Evolutionary conservation across 2,329 filamentous ascomycete species (phyloP).

Genomic region (Dryadomyces quercivorus): DNA sequence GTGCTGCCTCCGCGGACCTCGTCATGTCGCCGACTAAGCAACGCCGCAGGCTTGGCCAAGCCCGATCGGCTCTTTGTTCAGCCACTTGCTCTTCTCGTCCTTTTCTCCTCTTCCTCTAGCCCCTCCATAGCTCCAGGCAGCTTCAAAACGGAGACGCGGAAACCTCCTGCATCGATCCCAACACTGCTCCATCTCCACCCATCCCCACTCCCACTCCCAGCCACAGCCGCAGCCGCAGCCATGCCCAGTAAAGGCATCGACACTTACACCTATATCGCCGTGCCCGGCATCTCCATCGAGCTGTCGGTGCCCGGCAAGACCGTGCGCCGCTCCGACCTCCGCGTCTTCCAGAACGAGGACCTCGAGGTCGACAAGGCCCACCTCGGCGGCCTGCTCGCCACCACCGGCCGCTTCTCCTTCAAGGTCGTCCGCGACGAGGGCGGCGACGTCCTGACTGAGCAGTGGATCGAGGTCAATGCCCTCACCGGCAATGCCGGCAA

Average conservation of each 20-base stretch:
- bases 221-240: too few species aligned
- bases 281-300: slow-evolving; percentile 27
- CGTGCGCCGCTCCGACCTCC: slow-evolving; percentile 20
- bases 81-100: not conserved
- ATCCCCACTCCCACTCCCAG: too few species aligned
- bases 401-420: slow-evolving; percentile 30
- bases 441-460: slow-evolving; percentile 25
- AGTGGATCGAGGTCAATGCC: slow-evolving; percentile 33
- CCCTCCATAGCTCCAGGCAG: not conserved
- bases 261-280: slow-evolving; percentile 25
- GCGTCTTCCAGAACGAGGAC: slow-evolving; percentile 24
- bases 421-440: slow-evolving; percentile 21
- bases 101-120: not conserved
- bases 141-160: not conserved
- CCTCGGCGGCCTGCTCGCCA: slow-evolving; percentile 28
- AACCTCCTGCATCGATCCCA: not conserved
- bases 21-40: too few species aligned
- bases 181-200: not conserved
- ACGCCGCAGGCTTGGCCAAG: too few species aligned
- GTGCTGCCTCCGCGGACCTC: too few species aligned
- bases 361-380: slow-evolving; percentile 32
- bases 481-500: slow-evolving; percentile 28
- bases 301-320: slow-evolving; percentile 28
- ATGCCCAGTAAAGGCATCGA: slow-evolving; percentile 31
- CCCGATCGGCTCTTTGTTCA: too few species aligned